Conservation (phyloP, 345 rosid genomes). For the Populus tremula region DNA sequence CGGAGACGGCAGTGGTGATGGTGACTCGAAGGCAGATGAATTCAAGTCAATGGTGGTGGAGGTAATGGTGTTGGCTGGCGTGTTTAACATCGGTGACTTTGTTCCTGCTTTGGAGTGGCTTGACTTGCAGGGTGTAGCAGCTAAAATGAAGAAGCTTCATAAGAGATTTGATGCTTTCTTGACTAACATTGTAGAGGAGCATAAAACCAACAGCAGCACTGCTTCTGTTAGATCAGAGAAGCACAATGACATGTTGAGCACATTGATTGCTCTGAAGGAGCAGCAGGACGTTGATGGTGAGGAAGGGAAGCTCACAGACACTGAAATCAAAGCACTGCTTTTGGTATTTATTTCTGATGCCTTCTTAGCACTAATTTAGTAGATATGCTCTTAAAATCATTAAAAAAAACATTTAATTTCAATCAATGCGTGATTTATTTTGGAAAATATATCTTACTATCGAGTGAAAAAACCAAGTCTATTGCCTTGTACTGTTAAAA, state of each 20-base stretch:
- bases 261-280: slow-evolving; percentile 57
- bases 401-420: not conserved
- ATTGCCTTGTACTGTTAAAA: too few species aligned
- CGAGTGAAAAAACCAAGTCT: too few species aligned
- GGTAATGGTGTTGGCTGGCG: slow-evolving; percentile 77
- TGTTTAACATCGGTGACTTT: slow-evolving; percentile 81
- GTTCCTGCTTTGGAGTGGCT: slow-evolving; percentile 75
- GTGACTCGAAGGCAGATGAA: slow-evolving; percentile 70
- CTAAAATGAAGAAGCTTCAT: slow-evolving; percentile 86
- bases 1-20: slow-evolving; percentile 47
- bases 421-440: not conserved
- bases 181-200: slow-evolving; percentile 58
- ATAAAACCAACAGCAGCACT: slow-evolving; percentile 31
- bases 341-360: slow-evolving; percentile 38
- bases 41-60: slow-evolving; percentile 90
- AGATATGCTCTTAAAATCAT: not conserved
- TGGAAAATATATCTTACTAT: too few species aligned
- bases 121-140: slow-evolving; percentile 76
- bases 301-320: slow-evolving; percentile 63
- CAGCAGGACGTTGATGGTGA: slow-evolving; percentile 24
- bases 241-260: slow-evolving; percentile 51
- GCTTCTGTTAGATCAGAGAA: not conserved
- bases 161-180: slow-evolving; percentile 68
- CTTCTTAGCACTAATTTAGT: too few species aligned
- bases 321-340: slow-evolving; percentile 80